Conservation (phyloP, 2,329 filamentous ascomycete genomes). For the Verticillium dahliae region DNA sequence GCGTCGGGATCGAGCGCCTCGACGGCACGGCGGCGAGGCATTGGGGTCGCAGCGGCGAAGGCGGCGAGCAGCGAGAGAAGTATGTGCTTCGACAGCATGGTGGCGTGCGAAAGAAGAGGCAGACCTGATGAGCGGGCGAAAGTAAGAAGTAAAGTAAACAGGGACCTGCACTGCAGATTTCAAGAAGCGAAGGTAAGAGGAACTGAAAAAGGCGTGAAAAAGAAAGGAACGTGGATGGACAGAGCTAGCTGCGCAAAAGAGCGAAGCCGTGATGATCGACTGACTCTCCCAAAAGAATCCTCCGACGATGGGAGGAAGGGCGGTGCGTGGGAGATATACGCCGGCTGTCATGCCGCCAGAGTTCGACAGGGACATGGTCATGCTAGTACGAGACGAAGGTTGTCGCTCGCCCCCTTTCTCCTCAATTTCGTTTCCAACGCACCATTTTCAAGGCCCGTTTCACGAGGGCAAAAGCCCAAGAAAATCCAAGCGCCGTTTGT, state of each 20-base stretch:
- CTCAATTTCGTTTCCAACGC: neutral
- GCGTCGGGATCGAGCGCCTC: slow-evolving; percentile 33
- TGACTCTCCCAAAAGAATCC: neutral
- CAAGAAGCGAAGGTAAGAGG: slow-evolving; percentile 12
- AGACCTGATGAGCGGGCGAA: neutral
- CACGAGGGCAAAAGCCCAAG: neutral
- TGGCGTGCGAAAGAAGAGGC: neutral
- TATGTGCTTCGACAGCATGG: slow-evolving; percentile 15
- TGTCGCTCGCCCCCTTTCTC: neutral
- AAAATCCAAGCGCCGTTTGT: neutral
- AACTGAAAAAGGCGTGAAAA: slow-evolving; percentile 3
- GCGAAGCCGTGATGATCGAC: slow-evolving; percentile 1
- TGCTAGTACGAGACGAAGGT: no score
- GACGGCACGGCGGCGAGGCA: slow-evolving; percentile 26
- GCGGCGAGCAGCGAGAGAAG: slow-evolving; percentile 19
- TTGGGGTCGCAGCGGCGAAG: slow-evolving; percentile 16
- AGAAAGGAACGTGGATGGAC: slow-evolving; percentile 7
- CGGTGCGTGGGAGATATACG: neutral
- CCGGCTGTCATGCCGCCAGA: neutral
- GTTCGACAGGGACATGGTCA: neutral
- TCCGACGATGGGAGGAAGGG: neutral
- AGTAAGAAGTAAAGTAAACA: slow-evolving; percentile 11
- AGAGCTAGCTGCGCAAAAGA: slow-evolving; percentile 16
- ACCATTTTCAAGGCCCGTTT: neutral
- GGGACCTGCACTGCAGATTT: slow-evolving; percentile 23